Evolutionary conservation across 2,329 filamentous ascomycete species (phyloP).

Genomic region (Aspergillus sp.): DNA sequence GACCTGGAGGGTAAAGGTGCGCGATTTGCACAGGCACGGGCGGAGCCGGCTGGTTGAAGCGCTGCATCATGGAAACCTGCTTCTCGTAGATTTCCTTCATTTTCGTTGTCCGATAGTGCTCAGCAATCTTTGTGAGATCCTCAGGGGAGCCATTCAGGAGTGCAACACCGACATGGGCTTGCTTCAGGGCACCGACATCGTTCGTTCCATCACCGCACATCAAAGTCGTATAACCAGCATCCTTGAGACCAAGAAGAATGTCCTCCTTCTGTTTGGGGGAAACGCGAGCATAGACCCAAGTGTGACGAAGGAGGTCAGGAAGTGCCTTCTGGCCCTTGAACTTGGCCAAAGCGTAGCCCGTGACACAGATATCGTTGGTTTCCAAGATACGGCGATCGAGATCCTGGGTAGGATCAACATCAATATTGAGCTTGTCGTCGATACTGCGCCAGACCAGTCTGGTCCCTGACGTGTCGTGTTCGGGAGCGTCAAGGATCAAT

Average conservation of each 20-base stretch:
- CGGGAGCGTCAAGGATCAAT: conserved; percentile 90
- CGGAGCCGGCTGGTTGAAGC: conserved; percentile 92
- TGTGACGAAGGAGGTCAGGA: conserved; percentile 75
- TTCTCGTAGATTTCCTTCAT: conserved; percentile 99
- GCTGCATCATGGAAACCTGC: conserved; percentile 84
- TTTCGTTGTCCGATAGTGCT: conserved; percentile 90
- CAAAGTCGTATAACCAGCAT: conserved; percentile 94
- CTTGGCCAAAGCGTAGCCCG: conserved; percentile 87
- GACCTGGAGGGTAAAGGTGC: conserved; percentile 89
- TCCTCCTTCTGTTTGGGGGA: conserved; percentile 99
- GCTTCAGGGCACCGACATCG: conserved; percentile 95
- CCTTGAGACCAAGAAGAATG: conserved; percentile 93
- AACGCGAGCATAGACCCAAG: conserved; percentile 97
- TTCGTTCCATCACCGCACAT: conserved; percentile 99
- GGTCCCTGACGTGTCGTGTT: conserved; percentile 78
- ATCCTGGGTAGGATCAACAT: conserved; percentile 78
- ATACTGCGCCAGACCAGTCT: conserved; percentile 92
- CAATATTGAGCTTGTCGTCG: conserved; percentile 83
- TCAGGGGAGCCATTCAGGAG: conserved; percentile 92
- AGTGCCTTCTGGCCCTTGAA: conserved; percentile 80
- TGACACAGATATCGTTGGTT: conserved; percentile 90
- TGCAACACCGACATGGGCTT: conserved; percentile 95
- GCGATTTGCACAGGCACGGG: conserved; percentile 91
- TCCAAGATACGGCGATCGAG: conserved; percentile 79
- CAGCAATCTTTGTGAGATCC: conserved; percentile 85